Percentiles rank a stretch among this genome's conserved stretches.
phyloP scores from a whole-genome alignment of 805 yeast genomes.

The Metschnikowia drakensbergensis region DNA sequence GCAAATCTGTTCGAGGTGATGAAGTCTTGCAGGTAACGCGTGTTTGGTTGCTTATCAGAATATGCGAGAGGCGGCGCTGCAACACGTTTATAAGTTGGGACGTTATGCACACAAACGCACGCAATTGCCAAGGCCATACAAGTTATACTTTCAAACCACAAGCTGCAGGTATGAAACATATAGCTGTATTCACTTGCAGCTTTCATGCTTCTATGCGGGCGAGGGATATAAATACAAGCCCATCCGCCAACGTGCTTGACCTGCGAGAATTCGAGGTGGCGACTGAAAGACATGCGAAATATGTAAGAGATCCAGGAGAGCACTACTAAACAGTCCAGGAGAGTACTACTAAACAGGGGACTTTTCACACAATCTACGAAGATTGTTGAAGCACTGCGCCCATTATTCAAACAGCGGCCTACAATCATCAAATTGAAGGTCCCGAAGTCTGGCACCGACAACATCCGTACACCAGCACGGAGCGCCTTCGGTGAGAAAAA shows the following conservation, averaged over 20 bases:
- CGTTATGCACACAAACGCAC: background rate
- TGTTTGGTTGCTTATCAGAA: slow-evolving; percentile 1
- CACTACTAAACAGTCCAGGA: too few relatives aligned
- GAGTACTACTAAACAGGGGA: too few relatives aligned
- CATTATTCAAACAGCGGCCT: too few relatives aligned
- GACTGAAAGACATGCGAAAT: too few relatives aligned
- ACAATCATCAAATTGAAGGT: too few relatives aligned
- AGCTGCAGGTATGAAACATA: background rate
- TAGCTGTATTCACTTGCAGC: background rate
- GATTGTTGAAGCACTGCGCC: too few relatives aligned
- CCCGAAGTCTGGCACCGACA: background rate
- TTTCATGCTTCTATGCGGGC: background rate
- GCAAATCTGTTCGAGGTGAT: slow-evolving; percentile 1
- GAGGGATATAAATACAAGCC: background rate
- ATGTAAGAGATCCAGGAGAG: too few relatives aligned
- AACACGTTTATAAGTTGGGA: too few relatives aligned
- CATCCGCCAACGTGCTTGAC: background rate
- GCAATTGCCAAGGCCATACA: too few relatives aligned
- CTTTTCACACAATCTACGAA: too few relatives aligned
- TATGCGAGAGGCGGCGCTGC: background rate
- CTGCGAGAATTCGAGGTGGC: too few relatives aligned
- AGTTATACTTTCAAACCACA: too few relatives aligned
- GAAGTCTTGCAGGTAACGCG: slow-evolving; percentile 2
- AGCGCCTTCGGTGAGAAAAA: slow-evolving; percentile 3
- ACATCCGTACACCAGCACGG: slow-evolving; percentile 4